These are phyloP conservation scores for Apiospora kogelbergensis DNA, from an alignment of 2,329 filamentous ascomycete genomes.

Conservation along the genomic window DNA sequence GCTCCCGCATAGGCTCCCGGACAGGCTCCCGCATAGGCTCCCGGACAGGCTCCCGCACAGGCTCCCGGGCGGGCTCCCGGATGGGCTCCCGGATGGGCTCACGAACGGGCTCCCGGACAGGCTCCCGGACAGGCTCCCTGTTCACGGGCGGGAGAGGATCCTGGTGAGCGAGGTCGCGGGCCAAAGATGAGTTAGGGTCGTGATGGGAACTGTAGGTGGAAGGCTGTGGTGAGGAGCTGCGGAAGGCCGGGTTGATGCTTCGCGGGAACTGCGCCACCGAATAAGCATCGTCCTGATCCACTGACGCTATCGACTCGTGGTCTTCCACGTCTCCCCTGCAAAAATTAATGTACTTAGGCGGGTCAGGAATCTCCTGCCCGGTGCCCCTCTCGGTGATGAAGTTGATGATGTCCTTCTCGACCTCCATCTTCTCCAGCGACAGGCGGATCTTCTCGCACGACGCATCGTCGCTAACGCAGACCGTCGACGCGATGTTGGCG, in stretches of 20 bases:
- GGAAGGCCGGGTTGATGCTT: conserved; percentile 92
- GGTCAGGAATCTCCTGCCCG: conserved; percentile 94
- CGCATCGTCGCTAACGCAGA: conserved; percentile 95
- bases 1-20: conserved; percentile 14
- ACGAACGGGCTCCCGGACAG: background rate
- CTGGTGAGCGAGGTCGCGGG: conserved; percentile 65
- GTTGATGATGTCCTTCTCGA: conserved; percentile 85
- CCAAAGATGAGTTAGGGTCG: conserved; percentile 75
- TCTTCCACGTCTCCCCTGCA: conserved; percentile 85
- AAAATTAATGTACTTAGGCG: conserved; percentile 98
- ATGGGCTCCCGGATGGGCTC: background rate
- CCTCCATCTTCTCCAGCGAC: conserved; percentile 91
- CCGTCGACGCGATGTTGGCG: conserved; percentile 94
- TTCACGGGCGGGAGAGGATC: conserved; percentile 43
- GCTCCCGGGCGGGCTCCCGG: background rate
- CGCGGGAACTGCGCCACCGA: conserved; percentile 95
- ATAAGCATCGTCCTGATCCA: conserved; percentile 76
- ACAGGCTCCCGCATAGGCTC: background rate
- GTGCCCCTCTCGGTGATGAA: conserved; percentile 92
- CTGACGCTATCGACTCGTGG: conserved; percentile 73
- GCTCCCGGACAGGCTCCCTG: background rate
- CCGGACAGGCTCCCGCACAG: background rate
- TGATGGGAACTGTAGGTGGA: conserved; percentile 92
- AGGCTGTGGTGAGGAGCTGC: conserved; percentile 93
- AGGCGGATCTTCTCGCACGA: conserved; percentile 96